Conservation (phyloP, 164 flowering plant genomes). For the Umbellularia californica region DNA sequence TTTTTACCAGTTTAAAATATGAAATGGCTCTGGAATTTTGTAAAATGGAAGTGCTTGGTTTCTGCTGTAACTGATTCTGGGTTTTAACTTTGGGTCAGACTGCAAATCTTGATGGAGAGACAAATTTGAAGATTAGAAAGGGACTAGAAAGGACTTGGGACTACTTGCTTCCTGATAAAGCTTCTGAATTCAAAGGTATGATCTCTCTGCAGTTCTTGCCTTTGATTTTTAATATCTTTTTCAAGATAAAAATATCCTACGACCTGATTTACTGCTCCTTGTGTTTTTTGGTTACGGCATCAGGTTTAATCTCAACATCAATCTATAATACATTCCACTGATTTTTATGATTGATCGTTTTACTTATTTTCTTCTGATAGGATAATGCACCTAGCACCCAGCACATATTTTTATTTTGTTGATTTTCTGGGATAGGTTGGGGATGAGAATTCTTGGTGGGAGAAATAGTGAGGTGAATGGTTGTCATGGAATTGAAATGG, state of each 20-base stretch:
- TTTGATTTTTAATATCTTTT: neutral
- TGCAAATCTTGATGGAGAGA: conserved; percentile 97
- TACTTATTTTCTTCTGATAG: neutral
- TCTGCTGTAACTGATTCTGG: neutral
- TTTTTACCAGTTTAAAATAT: neutral
- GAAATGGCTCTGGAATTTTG: neutral
- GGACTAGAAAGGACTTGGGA: conserved; percentile 98
- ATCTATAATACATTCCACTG: neutral
- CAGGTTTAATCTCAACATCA: neutral
- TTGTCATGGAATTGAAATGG: no score
- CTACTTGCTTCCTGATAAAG: conserved; percentile 79
- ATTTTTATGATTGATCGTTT: neutral
- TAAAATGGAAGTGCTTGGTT: neutral
- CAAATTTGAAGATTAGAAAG: conserved; percentile 95
- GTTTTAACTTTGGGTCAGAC: conserved; percentile 41
- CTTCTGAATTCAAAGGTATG: conserved; percentile 80
- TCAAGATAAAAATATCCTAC: neutral
- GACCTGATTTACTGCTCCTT: neutral
- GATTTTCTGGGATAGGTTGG: neutral
- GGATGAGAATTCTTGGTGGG: no score
- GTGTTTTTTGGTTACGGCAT: neutral
- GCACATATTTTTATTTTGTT: neutral
- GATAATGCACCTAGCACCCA: no score
- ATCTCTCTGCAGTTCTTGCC: neutral
- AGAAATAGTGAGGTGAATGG: no score